Evolutionary conservation across 805 yeast species (phyloP).

Genomic region (Hanseniaspora nectarophila): DNA sequence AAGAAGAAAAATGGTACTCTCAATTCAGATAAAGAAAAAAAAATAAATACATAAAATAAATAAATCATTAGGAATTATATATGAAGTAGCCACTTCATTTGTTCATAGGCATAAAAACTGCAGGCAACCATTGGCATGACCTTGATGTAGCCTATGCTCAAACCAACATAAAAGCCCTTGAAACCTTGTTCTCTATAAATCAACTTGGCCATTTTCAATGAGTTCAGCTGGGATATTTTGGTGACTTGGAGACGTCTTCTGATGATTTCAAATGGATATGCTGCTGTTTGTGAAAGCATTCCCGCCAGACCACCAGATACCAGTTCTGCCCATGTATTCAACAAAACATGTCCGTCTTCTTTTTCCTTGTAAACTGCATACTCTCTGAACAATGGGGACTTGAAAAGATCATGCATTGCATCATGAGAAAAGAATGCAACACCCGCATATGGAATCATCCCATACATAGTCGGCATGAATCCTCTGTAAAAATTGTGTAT

Average conservation of each 20-base stretch:
- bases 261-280: conserved; percentile 91
- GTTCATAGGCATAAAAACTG: conserved; percentile 85
- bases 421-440: conserved; percentile 94
- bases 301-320: conserved; percentile 95
- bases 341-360: conserved; percentile 37
- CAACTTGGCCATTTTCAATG: conserved; percentile 42
- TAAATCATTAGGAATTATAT: conserved; percentile 31
- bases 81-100: conserved; percentile 59
- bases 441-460: conserved; percentile 97
- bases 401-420: conserved; percentile 70
- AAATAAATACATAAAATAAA: neutral
- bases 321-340: conserved; percentile 83
- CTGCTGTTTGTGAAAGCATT: conserved; percentile 86
- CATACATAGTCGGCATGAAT: conserved; percentile 82
- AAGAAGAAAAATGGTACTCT: conserved; percentile 65
- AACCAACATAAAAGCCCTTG: conserved; percentile 84
- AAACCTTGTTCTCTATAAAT: conserved; percentile 67
- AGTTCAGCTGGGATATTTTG: conserved; percentile 35
- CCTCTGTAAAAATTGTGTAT: conserved; percentile 74
- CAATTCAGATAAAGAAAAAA: conserved; percentile 32
- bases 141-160: conserved; percentile 88
- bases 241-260: conserved; percentile 94
- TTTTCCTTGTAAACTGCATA: conserved; percentile 34
- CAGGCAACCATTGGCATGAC: conserved; percentile 97
- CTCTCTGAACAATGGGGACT: conserved; percentile 44